Evolutionary conservation across 352 stramenopile species (phyloP), one percentile per base, ranked within the genome.

Genomic region (Phytopythium sindhum): DNA sequence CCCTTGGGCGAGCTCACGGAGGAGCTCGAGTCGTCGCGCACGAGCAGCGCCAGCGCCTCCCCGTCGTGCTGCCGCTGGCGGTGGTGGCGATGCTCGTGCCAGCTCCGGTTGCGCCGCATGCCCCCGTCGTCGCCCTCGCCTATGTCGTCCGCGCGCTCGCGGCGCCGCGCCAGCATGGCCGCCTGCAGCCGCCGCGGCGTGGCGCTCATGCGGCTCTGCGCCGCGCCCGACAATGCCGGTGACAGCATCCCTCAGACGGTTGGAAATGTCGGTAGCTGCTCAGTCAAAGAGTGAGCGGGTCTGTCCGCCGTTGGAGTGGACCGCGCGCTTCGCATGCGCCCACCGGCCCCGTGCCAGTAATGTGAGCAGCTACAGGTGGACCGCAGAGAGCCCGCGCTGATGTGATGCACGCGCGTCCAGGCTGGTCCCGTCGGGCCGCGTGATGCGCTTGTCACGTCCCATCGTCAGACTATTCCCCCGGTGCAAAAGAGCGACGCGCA

Each of bases 151-250:
- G 39, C 39, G 1, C 35, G 47, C n/a, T 64, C 26, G 2, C 50
- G 50, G 52, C 37, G 68, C 57, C 35, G 60, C 63, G 50, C 59
- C 57, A 68, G 70, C 62, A 53, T 67, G 39, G 23, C 58, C 41
- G n/a, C 67, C 63, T 37, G 61, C 65, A 42, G 63, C 61, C 70
- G 65, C 35, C 69, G 66, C 12, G 73, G 61, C 29, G 68, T 76
- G 54, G 72, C 72, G 61, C 66, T 80, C 50, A 70, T 67, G 24
- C 76, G 82, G 47, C 72, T 75, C 45, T 72, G 78, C 37, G 76
- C 73, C 19, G 78, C 81, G 35, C 81, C 81, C 1, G 79, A 89
- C 10, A 90, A 67, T n/a, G 81, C 81, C 7, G 81, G 81, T 52
- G 81, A 90, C 66, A 78, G 73, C 81, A 90, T 89, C 33, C n/a